These are phyloP conservation scores for Coemansia aciculifera DNA, from an alignment of 192 early-diverging fungal genomes.

Conservation along the genomic window DNA sequence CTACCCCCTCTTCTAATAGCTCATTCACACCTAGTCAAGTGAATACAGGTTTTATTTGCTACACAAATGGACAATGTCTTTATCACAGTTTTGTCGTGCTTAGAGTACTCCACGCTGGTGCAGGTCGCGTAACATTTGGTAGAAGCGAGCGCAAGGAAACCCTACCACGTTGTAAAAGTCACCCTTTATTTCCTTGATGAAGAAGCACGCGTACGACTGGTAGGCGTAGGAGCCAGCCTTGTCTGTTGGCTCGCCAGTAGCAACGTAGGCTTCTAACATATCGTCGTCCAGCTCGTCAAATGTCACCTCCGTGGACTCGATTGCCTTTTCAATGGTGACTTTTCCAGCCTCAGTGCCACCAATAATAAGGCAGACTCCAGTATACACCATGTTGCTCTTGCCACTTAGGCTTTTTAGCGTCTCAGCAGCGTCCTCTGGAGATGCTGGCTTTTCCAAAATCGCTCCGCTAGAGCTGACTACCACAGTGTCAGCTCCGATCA, in stretches of 20 bases:
- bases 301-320: slow-evolving; percentile 67
- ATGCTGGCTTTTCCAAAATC: slow-evolving; percentile 83
- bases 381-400: slow-evolving; percentile 69
- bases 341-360: slow-evolving; percentile 6
- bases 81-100: not conserved
- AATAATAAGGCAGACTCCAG: slow-evolving; percentile 65
- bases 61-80: not conserved
- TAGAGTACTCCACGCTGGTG: slow-evolving; percentile 20
- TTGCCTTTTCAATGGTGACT: slow-evolving; percentile 13
- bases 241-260: slow-evolving; percentile 66
- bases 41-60: not conserved
- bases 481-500: slow-evolving; percentile 86
- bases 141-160: slow-evolving; percentile 51
- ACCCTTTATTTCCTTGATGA: slow-evolving; percentile 73
- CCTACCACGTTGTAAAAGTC: slow-evolving; percentile 83
- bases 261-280: slow-evolving; percentile 66
- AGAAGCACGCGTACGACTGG: slow-evolving; percentile 70
- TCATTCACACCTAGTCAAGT: not conserved
- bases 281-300: slow-evolving; percentile 65
- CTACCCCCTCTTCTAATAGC: not conserved
- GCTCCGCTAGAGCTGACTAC: slow-evolving; percentile 58
- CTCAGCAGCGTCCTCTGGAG: slow-evolving; percentile 58
- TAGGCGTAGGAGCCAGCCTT: slow-evolving; percentile 88
- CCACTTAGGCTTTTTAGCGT: slow-evolving; percentile 65
- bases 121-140: slow-evolving; percentile 46